phyloP scores from a whole-genome alignment of 2,329 filamentous ascomycete species.

The Colletotrichum cordylinicola region DNA sequence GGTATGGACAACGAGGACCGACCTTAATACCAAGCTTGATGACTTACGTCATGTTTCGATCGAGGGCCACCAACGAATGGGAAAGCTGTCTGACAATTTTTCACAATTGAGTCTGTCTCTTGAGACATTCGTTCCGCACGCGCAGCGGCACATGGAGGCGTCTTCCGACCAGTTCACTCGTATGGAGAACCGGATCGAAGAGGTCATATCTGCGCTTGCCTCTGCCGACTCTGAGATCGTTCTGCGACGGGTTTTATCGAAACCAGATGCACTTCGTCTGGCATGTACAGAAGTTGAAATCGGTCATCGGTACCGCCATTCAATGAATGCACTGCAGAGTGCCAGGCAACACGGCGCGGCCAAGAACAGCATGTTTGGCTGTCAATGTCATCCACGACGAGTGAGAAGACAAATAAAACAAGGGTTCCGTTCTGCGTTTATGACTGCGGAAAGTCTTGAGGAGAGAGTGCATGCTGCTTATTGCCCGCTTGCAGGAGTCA shows the following conservation, averaged over 20 bases:
- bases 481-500: neutral
- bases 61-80: accelerated
- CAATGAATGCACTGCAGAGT: accelerated
- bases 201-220: too few species aligned
- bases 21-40: neutral
- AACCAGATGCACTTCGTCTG: accelerated
- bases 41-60: accelerated
- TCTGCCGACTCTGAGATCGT: accelerated
- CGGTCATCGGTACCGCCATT: accelerated
- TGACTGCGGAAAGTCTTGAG: neutral
- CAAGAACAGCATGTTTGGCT: neutral
- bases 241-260: too few species aligned
- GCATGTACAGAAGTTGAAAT: too few species aligned
- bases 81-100: neutral
- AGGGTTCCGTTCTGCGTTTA: accelerated
- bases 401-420: accelerated
- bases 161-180: accelerated
- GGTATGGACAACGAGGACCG: neutral
- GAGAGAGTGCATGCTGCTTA: neutral
- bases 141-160: too few species aligned
- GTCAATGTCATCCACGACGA: neutral
- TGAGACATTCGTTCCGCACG: neutral
- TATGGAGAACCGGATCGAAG: too few species aligned
- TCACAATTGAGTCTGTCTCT: accelerated
- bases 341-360: accelerated